Base-by-base conservation (phyloP, 164 flowering plant genomes). In the Santalum album region DNA sequence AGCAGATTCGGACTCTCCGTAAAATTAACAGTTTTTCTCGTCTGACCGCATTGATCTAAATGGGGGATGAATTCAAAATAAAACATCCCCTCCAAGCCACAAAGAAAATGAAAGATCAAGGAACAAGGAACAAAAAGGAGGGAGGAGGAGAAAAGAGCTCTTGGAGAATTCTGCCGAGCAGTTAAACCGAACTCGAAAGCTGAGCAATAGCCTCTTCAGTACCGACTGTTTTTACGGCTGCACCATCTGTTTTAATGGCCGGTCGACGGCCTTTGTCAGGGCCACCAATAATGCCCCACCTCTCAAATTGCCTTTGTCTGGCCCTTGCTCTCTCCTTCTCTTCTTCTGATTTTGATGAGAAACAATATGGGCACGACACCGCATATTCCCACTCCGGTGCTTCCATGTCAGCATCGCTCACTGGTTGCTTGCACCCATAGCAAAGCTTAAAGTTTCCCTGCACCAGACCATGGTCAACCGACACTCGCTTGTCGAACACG, bases 241-340 rank as follows among this genome's bases (percentile, higher is more conserved):
- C n/a, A 29, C 9, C 34, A 9, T 9, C 34, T 29, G 34, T 29
- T 29, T 29, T 29, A 3, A 29, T 3, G 34, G 34, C 9, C 34
- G 87, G 84, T n/a, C 76, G 70, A 0, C 90, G 85, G 60, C 98
- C 98, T 60, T 84, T 87, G 60, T 88, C 79, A 2, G 88, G 96
- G 24, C 98, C 98, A 46, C 98, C 98, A 18, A 92, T 92, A 15
- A 84, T 38, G 16, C 98, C 98, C 84, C 86, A 88, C 10, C 69
- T 72, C 72, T 83, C 78, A 42, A 84, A 84, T 43, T 86, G 98
- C 78, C 75, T 78, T 55, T 89, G 96, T 2, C 96, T 71, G 44
- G 96, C 98, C 77, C 98, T 80, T 11, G 96, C 96, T 64, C 96
- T 72, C 57, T 86, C 96, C 64, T 84, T 86, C 80, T 92, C 98